phyloP scores from a whole-genome alignment of 495 filamentous ascomycete genomes.

The Trichoderma erinaceum region DNA sequence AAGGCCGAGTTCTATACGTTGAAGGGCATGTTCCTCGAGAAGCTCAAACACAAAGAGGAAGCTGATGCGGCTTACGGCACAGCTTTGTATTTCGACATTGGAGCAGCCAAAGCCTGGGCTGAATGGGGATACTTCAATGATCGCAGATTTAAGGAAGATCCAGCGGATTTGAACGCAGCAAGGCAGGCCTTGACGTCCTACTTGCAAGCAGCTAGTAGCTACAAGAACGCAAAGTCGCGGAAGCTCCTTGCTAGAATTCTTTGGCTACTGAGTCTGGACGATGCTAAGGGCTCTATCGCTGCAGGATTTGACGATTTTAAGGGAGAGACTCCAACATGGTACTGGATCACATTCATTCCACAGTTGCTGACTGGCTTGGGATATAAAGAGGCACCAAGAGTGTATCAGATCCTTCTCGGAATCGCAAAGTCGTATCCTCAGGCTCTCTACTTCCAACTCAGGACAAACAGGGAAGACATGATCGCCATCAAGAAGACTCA shows the following conservation, averaged over 20 bases:
- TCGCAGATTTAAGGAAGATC: conserved; percentile 83
- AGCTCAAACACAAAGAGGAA: conserved; percentile 79
- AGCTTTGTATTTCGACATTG: conserved; percentile 90
- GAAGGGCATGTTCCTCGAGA: conserved; percentile 98
- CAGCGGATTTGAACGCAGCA: conserved; percentile 68
- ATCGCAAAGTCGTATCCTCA: conserved; percentile 95
- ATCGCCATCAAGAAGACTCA: conserved; percentile 80
- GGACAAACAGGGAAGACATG: conserved; percentile 95
- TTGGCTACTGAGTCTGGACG: conserved; percentile 93
- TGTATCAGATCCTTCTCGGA: conserved; percentile 76
- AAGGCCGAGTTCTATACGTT: conserved; percentile 99
- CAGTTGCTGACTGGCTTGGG: conserved; percentile 85
- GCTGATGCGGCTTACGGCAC: conserved; percentile 91
- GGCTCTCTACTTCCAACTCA: conserved; percentile 85
- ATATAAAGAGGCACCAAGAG: conserved; percentile 82
- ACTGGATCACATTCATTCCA: conserved; percentile 99
- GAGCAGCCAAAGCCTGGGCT: conserved; percentile 94
- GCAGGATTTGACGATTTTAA: conserved; percentile 87
- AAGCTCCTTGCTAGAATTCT: conserved; percentile 92
- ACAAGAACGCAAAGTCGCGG: conserved; percentile 93
- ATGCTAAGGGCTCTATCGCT: conserved; percentile 71
- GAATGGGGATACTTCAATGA: conserved; percentile 99
- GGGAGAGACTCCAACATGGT: conserved; percentile 94
- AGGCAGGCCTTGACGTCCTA: conserved; percentile 93
- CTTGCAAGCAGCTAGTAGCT: conserved; percentile 88